Evolutionary conservation across 73 alveolate species (phyloP).

Genomic region (Stentor coeruleus): DNA sequence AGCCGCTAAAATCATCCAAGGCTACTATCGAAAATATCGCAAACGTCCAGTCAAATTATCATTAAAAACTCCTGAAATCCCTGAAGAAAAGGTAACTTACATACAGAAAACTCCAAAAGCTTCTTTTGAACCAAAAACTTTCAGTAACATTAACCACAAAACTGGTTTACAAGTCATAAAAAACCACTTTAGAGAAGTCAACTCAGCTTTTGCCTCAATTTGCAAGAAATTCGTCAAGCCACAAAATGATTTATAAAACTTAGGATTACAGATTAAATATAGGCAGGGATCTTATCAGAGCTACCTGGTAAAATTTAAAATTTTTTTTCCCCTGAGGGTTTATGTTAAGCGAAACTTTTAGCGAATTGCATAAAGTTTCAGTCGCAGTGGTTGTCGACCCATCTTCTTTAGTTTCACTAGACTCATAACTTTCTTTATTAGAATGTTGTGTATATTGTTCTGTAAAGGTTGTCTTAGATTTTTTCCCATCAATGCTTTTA

Average conservation of each 20-base stretch:
- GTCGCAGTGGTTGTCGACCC: too few species aligned
- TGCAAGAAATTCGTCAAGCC: not conserved
- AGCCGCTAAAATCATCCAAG: not conserved
- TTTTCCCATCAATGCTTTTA: too few species aligned
- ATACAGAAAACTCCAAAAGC: not conserved
- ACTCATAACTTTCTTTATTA: too few species aligned
- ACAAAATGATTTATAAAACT: too few species aligned
- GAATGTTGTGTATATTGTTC: too few species aligned
- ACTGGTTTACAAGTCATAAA: not conserved
- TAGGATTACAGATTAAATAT: not conserved
- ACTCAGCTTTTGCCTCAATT: not conserved
- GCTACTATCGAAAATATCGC: not conserved
- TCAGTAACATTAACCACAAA: not conserved
- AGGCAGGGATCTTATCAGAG: not conserved
- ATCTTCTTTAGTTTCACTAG: too few species aligned
- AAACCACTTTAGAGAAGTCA: not conserved
- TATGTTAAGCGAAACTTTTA: too few species aligned
- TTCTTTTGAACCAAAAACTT: not conserved
- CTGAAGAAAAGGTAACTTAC: not conserved
- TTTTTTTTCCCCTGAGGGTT: not conserved
- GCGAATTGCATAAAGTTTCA: not conserved
- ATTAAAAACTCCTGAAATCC: not conserved
- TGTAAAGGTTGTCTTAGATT: too few species aligned
- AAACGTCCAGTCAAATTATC: not conserved
- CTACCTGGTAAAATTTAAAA: not conserved